Evolutionary conservation across 345 rosid species (phyloP), one percentile per base, ranked within the genome.

Genomic region (Salix brachista): DNA sequence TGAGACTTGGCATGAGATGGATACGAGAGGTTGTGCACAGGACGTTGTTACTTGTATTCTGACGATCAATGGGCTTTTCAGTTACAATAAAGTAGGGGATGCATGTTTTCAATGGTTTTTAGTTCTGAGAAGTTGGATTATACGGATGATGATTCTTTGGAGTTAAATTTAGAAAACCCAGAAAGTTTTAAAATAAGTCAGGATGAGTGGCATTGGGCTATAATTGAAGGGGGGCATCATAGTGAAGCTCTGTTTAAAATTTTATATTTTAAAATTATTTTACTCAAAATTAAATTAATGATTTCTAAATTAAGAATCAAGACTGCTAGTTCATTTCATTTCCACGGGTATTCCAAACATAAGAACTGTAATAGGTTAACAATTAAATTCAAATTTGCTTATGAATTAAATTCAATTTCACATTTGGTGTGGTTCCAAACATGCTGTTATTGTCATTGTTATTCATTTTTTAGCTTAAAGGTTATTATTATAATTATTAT

Each of bases 151-250:
- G 81, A 78, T 61, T 78, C 82, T 32, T 25, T 64, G 16, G 75
- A 23, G 37, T 82, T 79, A 48, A 70, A 91, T 77, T 90, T 89
- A 18, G 93, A 88, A 82, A 87, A 34, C 37, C 37, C 37, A 34
- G 37, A 34, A 34, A 34, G 97, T 5, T 80, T 94, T 61, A 96
- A 93, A 28, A 91, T 89, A 36, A 94, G 97, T 79, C 97, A 92
- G 73, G 96, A 94, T 74, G 97, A 93, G 72, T 86, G 92, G 76
- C 86, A 92, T 67, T 94, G 97, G 98, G 97, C 94, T 52, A 91
- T 93, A 81, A 91, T 94, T 74, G 96, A 94, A 86, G 94, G 98
- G 52, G 94, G 91, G 67, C 91, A 92, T 80, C 93, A 91, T 65
- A 90, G 93, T 71, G 94, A 92, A 37, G 93, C 94, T 16, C 71